Base-by-base conservation (phyloP, 805 yeast species). In the Kluyveromyces wickerhamii region DNA sequence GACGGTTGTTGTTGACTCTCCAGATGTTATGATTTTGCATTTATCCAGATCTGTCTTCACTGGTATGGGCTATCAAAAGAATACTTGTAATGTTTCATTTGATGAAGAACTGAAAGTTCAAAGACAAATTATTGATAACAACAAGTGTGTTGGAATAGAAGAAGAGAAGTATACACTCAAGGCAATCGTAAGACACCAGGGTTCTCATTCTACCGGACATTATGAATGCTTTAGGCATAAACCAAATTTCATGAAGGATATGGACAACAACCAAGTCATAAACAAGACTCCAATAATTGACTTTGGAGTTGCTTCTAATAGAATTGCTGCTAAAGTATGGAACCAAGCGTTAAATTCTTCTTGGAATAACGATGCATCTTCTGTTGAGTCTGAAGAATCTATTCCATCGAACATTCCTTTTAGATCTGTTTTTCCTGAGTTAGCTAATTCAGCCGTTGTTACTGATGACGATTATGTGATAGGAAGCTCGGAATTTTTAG, bases 151-250 rank as follows among this genome's bases (percentile, higher is more conserved):
- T 5, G 45, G 47, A 2, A 37, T 41, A 6, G 32, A 41, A 38
- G 58, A 42, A 47, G 59, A 60, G 40, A 67, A 62, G 26, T 87
- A 84, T 54, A 63, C 65, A 40, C 65, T 92, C 23, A 72, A 69
- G 41, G 81, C 96, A 0, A 63, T 85, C 41, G 76, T 92, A 13
- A 71, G 87, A 44, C 97, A 92, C 54, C 74, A 78, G 29, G 98
- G 98, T 0, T 77, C 89, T 1, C 96, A 88, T 57, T 70, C 77
- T 14, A 72, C 76, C 28, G 97, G 97, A 1, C 97, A 88, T 52
- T 88, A 87, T 53, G 95, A 88, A 49, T 84, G 95, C 48, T 85
- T 75, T 53, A 77, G 82, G 42, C 76, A 75, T 31, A 88, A 87
- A 52, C 89, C 92, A 2, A 54, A 69, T 3, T 69, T 67, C 37